Evolutionary conservation across 106 monocot species (phyloP).

Genomic region (Dendrobium catenatum): DNA sequence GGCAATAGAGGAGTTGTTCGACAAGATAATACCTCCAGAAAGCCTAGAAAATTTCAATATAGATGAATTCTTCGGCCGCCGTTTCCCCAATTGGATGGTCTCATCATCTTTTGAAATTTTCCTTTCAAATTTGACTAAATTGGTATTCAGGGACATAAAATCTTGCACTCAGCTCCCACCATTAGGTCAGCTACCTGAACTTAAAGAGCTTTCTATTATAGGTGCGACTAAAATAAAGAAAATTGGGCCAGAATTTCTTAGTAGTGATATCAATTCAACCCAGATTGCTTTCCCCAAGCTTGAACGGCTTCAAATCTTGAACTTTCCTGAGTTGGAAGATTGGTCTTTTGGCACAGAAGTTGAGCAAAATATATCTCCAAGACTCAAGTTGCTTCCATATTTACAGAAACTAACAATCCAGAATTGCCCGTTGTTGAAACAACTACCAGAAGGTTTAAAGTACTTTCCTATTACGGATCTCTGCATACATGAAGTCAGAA

Average conservation of each 20-base stretch:
- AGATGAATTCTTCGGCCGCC: not conserved
- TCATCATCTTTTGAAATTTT: too few species aligned
- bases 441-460: constrained; percentile 13
- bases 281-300: constrained; percentile 22
- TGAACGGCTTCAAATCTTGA: not conserved
- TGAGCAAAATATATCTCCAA: not conserved
- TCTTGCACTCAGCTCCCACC: too few species aligned
- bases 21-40: not conserved
- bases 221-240: not conserved
- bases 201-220: not conserved
- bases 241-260: not conserved
- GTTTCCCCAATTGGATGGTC: constrained; percentile 8
- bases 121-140: too few species aligned
- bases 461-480: constrained; percentile 6
- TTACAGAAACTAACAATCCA: not conserved
- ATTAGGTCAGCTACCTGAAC: not conserved
- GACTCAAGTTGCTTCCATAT: not conserved
- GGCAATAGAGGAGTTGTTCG: not conserved
- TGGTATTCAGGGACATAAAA: too few species aligned
- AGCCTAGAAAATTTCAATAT: not conserved
- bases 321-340: constrained; percentile 27
- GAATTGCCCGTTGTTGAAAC: constrained; percentile 10
- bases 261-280: not conserved
- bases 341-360: constrained; percentile 12
- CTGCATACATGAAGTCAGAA: not conserved